Percentiles rank a stretch among this genome's conserved stretches.
Conservation (phyloP, 345 rosid genomes). For the Aurinia saxatilis region DNA sequence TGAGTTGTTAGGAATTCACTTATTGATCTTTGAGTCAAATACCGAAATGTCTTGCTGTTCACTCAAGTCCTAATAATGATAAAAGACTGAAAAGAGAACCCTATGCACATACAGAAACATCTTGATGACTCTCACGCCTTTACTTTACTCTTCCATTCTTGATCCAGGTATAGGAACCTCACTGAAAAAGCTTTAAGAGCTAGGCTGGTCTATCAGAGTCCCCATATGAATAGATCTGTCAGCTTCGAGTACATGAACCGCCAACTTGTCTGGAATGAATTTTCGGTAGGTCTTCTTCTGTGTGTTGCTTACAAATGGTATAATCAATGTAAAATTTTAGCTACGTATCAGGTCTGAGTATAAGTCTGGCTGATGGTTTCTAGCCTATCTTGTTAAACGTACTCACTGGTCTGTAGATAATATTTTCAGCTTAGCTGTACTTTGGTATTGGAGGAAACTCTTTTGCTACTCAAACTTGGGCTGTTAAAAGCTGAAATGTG, state of each 20-base stretch:
- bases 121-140: constrained; percentile 10
- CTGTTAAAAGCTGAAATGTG: neutral
- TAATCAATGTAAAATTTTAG: neutral
- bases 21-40: neutral
- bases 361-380: neutral
- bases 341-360: neutral
- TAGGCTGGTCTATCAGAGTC: constrained; percentile 86
- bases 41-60: neutral
- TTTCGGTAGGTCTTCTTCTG: constrained; percentile 58
- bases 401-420: neutral
- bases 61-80: neutral
- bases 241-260: constrained; percentile 99
- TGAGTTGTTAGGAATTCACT: neutral
- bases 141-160: constrained; percentile 1
- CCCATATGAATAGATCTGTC: constrained; percentile 92
- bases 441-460: neutral
- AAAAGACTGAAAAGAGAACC: neutral
- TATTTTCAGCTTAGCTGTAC: neutral
- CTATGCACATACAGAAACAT: neutral
- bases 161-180: constrained; percentile 80
- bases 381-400: neutral
- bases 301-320: neutral
- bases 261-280: constrained; percentile 98
- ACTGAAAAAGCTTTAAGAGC: constrained; percentile 84
- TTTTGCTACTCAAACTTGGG: neutral